A percentile compares a stretch with the other conserved stretches of the same genome.
These are phyloP conservation scores for Geranomyces michiganensis DNA, from an alignment of 192 early-diverging fungal species.

Conservation along the genomic window DNA sequence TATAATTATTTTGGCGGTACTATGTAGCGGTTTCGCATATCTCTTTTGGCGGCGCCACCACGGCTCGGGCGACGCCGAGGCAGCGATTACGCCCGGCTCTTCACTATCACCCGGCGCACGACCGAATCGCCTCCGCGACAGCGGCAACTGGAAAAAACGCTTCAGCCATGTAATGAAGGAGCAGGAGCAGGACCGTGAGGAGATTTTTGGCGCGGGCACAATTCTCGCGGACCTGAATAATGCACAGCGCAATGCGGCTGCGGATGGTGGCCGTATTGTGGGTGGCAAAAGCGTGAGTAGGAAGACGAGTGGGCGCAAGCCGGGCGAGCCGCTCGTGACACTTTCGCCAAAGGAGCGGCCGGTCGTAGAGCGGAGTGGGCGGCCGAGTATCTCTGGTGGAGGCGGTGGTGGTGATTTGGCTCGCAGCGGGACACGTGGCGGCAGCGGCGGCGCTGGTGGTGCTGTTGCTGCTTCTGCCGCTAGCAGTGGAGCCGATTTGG, in stretches of 20 bases:
- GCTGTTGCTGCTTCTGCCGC: too few species aligned
- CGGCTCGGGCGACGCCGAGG: conserved; percentile 14
- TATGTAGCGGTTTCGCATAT: conserved; percentile 22
- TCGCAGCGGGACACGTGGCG: not conserved
- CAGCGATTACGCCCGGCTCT: not conserved
- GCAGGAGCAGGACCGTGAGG: conserved; percentile 13
- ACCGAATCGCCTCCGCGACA: conserved; percentile 22
- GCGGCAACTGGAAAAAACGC: conserved; percentile 35
- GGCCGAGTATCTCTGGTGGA: too few species aligned
- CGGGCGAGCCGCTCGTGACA: conserved; percentile 23
- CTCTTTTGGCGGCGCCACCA: conserved; percentile 26
- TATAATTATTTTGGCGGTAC: conserved; percentile 10
- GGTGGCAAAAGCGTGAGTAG: not conserved
- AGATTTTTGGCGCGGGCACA: conserved; percentile 22
- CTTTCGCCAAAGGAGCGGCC: conserved; percentile 13
- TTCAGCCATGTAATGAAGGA: conserved; percentile 31
- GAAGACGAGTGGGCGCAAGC: conserved; percentile 9
- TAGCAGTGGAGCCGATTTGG: not conserved
- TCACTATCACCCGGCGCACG: not conserved
- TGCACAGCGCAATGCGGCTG: not conserved
- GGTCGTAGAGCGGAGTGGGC: not conserved
- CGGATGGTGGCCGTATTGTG: too few species aligned
- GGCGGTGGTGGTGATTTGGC: not conserved
- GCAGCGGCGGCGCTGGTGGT: too few species aligned
- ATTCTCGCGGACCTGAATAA: conserved; percentile 15